phyloP scores from a whole-genome alignment of 177 flowering plant species.

The Tripterygium wilfordii region DNA sequence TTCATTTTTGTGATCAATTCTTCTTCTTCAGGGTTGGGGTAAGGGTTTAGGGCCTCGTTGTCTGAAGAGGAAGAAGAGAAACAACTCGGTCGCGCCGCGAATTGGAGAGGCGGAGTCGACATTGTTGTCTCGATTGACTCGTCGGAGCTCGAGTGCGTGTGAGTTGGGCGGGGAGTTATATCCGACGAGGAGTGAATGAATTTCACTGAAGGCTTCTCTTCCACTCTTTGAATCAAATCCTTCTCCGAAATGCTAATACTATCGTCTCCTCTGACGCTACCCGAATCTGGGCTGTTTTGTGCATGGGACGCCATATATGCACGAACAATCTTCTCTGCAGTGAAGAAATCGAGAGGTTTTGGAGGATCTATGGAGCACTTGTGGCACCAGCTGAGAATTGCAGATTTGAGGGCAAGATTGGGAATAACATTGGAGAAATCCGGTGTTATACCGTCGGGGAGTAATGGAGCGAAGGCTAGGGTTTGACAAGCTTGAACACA shows the following conservation, averaged over 20 bases:
- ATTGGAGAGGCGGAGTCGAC: constrained; percentile 20
- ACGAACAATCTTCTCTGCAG: constrained; percentile 33
- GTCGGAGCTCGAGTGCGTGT: constrained; percentile 24
- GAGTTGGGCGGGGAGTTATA: constrained; percentile 16
- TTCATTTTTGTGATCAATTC: constrained; percentile 32
- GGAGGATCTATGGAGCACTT: constrained; percentile 17
- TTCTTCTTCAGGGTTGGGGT: constrained; percentile 24
- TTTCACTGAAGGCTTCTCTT: constrained; percentile 7
- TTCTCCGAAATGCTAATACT: constrained; percentile 1
- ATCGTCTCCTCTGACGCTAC: neutral
- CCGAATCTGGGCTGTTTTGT: neutral
- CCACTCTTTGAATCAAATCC: constrained; percentile 13
- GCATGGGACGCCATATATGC: constrained; percentile 9
- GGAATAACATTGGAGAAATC: constrained; percentile 62
- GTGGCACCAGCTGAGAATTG: constrained; percentile 47
- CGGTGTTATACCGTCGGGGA: constrained; percentile 28
- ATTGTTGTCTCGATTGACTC: constrained; percentile 24
- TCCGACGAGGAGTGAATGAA: constrained; percentile 23
- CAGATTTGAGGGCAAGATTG: constrained; percentile 54
- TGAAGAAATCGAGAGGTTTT: constrained; percentile 20
- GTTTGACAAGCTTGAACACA: constrained; percentile 34
- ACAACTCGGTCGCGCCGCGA: constrained; percentile 37
- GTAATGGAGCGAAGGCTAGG: constrained; percentile 27
- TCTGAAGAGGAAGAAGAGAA: constrained; percentile 47
- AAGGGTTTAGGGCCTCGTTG: constrained; percentile 16